Conservation (phyloP, 225 moss, liverwort and hornwort species). For the Rhytidiadelphus loreus region DNA sequence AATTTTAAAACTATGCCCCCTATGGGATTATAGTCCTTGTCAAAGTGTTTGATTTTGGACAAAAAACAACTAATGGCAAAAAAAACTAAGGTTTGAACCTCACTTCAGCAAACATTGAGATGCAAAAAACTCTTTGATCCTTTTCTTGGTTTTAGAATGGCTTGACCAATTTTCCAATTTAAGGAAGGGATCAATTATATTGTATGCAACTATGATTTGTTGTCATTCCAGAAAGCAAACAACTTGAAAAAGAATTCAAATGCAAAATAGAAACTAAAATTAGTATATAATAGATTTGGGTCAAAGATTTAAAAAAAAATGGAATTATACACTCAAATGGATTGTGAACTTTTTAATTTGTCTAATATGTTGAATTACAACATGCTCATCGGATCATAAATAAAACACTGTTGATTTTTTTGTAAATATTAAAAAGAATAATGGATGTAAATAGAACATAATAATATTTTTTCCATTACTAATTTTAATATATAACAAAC, state of each 20-base stretch:
- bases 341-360: not conserved
- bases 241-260: not conserved
- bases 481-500: not conserved
- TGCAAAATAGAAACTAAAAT: not conserved
- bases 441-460: not conserved
- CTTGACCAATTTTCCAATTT: not conserved
- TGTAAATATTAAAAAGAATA: not conserved
- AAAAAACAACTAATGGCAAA: not conserved
- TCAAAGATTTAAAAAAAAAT: not conserved
- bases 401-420: not conserved
- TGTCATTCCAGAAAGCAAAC: not conserved
- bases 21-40: not conserved
- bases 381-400: not conserved
- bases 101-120: not conserved
- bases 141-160: too few relatives aligned
- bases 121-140: not conserved
- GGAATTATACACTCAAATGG: not conserved
- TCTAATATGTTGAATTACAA: too few relatives aligned
- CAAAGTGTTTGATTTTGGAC: not conserved
- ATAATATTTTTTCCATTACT: too few relatives aligned
- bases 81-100: accelerated
- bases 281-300: too few relatives aligned
- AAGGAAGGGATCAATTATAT: not conserved
- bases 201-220: not conserved
- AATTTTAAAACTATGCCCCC: accelerated